Conservation (phyloP, 2,329 filamentous ascomycete genomes). For the Pseudocercospora crystallina region DNA sequence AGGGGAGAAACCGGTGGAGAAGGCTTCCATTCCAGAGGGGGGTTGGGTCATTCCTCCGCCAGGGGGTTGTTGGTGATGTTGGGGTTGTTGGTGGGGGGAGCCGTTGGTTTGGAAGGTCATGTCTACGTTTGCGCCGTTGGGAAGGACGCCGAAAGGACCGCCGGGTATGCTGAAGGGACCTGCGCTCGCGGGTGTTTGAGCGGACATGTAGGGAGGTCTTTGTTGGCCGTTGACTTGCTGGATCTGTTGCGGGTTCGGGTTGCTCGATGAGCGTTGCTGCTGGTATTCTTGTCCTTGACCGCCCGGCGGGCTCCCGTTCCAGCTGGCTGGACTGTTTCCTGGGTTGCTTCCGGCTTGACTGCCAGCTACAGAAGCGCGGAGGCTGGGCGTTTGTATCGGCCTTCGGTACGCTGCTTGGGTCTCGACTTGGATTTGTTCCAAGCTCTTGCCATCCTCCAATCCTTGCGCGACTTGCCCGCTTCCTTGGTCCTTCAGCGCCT, state of each 20-base stretch:
- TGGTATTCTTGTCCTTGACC: constrained; percentile 18
- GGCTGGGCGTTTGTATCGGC: constrained; percentile 33
- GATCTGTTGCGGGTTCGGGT: constrained; percentile 12
- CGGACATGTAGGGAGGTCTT: constrained; percentile 22
- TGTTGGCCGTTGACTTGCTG: constrained; percentile 14
- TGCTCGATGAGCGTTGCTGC: constrained; percentile 18
- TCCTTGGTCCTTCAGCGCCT: constrained; percentile 28
- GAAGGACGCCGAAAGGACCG: constrained; percentile 8
- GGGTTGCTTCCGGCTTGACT: constrained; percentile 26
- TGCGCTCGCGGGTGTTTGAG: constrained; percentile 9
- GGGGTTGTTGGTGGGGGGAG: constrained; percentile 12
- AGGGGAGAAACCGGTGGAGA: constrained; percentile 12
- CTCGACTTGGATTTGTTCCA: constrained; percentile 38
- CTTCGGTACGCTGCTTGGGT: constrained; percentile 36
- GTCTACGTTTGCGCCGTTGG: constrained; percentile 8
- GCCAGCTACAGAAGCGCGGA: constrained; percentile 27
- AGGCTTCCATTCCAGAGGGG: neutral
- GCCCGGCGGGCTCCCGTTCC: constrained; percentile 25
- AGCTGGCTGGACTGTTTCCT: constrained; percentile 31
- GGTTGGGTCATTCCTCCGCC: neutral
- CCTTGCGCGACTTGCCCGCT: constrained; percentile 25
- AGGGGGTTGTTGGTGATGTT: neutral
- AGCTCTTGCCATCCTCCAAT: constrained; percentile 34
- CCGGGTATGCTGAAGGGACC: no score
- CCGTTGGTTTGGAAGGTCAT: constrained; percentile 12